Percentiles rank a stretch among this genome's conserved stretches.
Evolutionary conservation across 2,329 filamentous ascomycete genomes (phyloP).

Genomic region (Neobulgaria alba): DNA sequence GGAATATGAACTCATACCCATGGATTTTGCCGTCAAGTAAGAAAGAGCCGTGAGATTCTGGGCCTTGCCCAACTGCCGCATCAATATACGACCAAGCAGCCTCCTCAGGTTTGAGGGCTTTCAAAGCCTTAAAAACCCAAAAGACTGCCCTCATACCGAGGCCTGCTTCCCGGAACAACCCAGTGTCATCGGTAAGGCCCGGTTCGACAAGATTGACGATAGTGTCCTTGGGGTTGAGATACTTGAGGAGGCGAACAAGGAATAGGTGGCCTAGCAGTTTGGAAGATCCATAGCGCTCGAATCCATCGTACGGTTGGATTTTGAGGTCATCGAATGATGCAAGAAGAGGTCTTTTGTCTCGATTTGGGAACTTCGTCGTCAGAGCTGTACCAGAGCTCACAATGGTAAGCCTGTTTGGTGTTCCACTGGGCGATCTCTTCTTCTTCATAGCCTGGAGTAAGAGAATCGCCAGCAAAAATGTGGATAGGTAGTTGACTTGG

Average conservation of each 20-base stretch:
- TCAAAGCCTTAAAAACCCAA: too few species aligned
- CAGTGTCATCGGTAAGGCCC: conserved; percentile 32
- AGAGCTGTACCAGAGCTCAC: conserved; percentile 15
- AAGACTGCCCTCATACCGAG: conserved; percentile 18
- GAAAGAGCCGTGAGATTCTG: conserved; percentile 43
- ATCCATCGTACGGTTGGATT: conserved; percentile 10
- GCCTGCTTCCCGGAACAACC: conserved; percentile 30
- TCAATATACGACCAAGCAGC: conserved; percentile 41
- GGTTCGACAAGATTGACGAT: conserved; percentile 32
- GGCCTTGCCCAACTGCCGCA: conserved; percentile 36
- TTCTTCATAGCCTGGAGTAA: conserved; percentile 25
- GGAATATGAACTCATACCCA: conserved; percentile 31
- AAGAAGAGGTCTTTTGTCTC: conserved; percentile 22
- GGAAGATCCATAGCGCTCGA: conserved; percentile 26
- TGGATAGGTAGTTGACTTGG: conserved; percentile 30
- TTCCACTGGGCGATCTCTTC: conserved; percentile 1
- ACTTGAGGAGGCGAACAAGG: conserved; percentile 32
- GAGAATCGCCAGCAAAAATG: conserved; percentile 20
- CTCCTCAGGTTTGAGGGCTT: conserved; percentile 29
- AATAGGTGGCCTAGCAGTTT: conserved; percentile 31
- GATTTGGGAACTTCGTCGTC: conserved; percentile 24
- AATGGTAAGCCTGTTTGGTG: conserved; percentile 12
- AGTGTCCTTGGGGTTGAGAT: conserved; percentile 29
- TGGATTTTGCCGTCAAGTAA: conserved; percentile 39
- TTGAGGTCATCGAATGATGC: conserved; percentile 28